A percentile compares a stretch with the other conserved stretches of the same genome.
These are phyloP conservation scores for Lentinula aciculospora DNA, from an alignment of 768 basidiomycete species.

Conservation along the genomic window DNA sequence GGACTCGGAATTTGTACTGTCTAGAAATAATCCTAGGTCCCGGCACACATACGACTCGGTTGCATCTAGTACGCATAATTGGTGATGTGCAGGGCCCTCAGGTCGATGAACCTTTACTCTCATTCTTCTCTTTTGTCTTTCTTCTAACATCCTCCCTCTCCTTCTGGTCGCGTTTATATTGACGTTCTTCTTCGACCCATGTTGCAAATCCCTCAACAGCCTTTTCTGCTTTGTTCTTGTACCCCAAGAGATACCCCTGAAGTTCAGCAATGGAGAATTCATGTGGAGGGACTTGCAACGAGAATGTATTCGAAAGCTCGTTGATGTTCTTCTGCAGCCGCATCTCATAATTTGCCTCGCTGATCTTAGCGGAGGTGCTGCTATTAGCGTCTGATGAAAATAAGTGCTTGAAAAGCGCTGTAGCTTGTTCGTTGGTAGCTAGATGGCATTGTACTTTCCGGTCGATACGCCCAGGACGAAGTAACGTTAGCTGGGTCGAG, in stretches of 20 bases:
- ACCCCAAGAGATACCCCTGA: constrained; percentile 50
- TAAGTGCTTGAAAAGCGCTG: constrained; percentile 44
- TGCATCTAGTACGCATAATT: too few relatives aligned
- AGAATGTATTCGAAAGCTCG: constrained; percentile 30
- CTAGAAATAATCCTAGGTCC: too few relatives aligned
- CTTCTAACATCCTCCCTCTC: constrained; percentile 21
- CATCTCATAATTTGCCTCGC: neutral
- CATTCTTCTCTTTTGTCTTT: constrained; percentile 15
- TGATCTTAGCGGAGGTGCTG: too few relatives aligned
- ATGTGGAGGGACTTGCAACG: constrained; percentile 33
- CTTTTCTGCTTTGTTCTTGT: constrained; percentile 31
- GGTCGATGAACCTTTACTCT: neutral
- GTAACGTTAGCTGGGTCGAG: constrained; percentile 49
- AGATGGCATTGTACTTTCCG: constrained; percentile 45
- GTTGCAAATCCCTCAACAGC: constrained; percentile 25
- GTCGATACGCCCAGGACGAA: constrained; percentile 56
- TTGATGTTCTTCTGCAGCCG: neutral
- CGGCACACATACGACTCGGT: too few relatives aligned
- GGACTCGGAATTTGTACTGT: too few relatives aligned
- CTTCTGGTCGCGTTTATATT: constrained; percentile 26
- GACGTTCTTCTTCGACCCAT: constrained; percentile 39
- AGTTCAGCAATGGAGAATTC: constrained; percentile 57
- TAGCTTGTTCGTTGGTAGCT: constrained; percentile 39
- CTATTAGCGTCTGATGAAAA: constrained; percentile 20
- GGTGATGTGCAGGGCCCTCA: neutral